phyloP scores from a whole-genome alignment of 2,329 filamentous ascomycete genomes.

The Polytolypa hystricis region DNA sequence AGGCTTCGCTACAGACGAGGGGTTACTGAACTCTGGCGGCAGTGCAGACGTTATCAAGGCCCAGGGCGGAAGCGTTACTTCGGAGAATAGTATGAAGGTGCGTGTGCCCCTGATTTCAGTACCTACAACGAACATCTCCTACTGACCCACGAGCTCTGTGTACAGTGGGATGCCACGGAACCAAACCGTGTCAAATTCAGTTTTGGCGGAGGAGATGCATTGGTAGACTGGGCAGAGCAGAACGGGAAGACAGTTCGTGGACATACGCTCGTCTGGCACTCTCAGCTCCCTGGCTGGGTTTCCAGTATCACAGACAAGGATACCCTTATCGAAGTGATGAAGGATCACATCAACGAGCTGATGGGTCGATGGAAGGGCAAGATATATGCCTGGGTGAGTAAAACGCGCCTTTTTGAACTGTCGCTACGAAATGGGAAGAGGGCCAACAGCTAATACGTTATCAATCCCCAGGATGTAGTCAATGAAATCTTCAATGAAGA shows the following conservation, averaged over 20 bases:
- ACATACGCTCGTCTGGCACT: slow-evolving; percentile 38
- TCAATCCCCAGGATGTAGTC: slow-evolving; percentile 20
- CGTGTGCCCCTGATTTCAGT: slow-evolving; percentile 16
- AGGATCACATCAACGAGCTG: slow-evolving; percentile 50
- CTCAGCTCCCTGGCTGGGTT: slow-evolving; percentile 44
- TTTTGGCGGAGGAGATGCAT: neutral
- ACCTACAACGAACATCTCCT: neutral
- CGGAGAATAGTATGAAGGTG: slow-evolving; percentile 64
- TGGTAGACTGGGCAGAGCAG: slow-evolving; percentile 43
- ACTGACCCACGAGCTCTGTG: slow-evolving; percentile 1
- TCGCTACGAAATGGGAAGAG: slow-evolving; percentile 32
- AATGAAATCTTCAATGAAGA: slow-evolving; percentile 38
- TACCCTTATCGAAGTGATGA: slow-evolving; percentile 44
- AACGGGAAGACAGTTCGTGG: slow-evolving; percentile 53
- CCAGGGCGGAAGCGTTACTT: slow-evolving; percentile 54
- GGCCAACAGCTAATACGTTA: neutral
- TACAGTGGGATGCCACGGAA: neutral
- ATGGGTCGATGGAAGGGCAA: slow-evolving; percentile 48
- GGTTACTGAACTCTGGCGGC: neutral
- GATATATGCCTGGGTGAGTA: slow-evolving; percentile 56
- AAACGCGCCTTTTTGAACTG: slow-evolving; percentile 28
- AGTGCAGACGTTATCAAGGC: slow-evolving; percentile 46
- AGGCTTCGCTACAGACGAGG: neutral
- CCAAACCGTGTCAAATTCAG: neutral
- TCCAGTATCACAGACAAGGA: slow-evolving; percentile 41